A percentile compares a stretch with the other conserved stretches of the same genome.
Conservation (phyloP, 129 eudicot genomes). For the Flaveria ramosissima region DNA sequence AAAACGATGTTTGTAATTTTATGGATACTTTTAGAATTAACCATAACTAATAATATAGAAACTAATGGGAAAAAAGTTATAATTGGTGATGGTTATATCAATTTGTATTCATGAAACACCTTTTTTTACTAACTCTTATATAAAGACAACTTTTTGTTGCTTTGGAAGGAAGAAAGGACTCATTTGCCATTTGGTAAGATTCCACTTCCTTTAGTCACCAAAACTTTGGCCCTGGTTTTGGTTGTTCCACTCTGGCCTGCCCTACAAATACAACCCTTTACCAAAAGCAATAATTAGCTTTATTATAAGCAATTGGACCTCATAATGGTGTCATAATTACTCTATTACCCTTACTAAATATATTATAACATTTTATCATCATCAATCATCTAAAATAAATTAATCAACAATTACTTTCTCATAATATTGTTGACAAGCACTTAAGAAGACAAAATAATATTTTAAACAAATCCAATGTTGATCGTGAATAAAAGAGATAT, state of each 20-base stretch:
- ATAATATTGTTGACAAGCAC: too few relatives aligned
- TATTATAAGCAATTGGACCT: background rate
- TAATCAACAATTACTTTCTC: background rate
- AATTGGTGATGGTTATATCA: background rate
- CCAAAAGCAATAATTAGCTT: constrained; percentile 28
- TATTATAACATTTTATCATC: too few relatives aligned
- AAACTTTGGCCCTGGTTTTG: constrained; percentile 30
- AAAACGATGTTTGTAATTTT: too few relatives aligned
- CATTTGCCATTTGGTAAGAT: constrained; percentile 31
- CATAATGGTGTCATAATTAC: background rate
- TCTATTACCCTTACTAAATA: constrained; percentile 21
- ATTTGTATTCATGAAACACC: background rate
- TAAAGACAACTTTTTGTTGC: constrained; percentile 26
- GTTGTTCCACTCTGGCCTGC: constrained; percentile 31
- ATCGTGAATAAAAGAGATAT: too few relatives aligned
- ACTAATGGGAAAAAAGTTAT: too few relatives aligned
- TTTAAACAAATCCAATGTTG: too few relatives aligned
- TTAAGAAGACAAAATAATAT: too few relatives aligned
- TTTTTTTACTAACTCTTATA: background rate
- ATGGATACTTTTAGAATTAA: too few relatives aligned
- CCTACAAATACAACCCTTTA: constrained; percentile 17
- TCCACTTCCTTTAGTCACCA: constrained; percentile 31
- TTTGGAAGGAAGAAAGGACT: constrained; percentile 35
- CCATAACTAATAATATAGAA: too few relatives aligned
- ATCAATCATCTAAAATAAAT: background rate